Conservation (phyloP, 176 grass and related monocot species). For the bread wheat (Triticum aestivum) region DNA sequence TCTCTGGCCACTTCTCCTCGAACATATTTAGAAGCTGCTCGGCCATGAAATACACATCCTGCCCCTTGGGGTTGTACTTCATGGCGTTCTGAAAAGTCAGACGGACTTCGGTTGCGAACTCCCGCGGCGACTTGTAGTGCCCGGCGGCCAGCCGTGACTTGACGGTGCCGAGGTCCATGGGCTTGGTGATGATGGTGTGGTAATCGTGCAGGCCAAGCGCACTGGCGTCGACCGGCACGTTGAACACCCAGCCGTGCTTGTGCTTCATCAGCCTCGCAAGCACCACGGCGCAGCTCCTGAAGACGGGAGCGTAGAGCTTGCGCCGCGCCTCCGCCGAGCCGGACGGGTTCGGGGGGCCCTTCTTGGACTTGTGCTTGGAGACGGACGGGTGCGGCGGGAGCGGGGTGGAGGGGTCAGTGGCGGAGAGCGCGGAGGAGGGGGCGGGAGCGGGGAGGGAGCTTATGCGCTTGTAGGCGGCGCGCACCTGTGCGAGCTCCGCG, state of each 20-base stretch:
- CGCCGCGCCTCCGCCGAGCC: slow-evolving; percentile 41
- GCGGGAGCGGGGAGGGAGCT: slow-evolving; percentile 35
- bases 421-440: slow-evolving; percentile 57
- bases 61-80: slow-evolving; percentile 78
- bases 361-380: slow-evolving; percentile 71
- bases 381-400: slow-evolving; percentile 36
- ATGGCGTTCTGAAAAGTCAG: slow-evolving; percentile 90
- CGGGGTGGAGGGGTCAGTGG: slow-evolving; percentile 60
- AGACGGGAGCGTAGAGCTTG: slow-evolving; percentile 56
- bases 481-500: slow-evolving; percentile 55
- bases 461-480: slow-evolving; percentile 45
- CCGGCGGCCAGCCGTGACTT: slow-evolving; percentile 52
- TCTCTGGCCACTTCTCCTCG: slow-evolving; percentile 59
- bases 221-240: slow-evolving; percentile 76
- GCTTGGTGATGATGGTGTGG: slow-evolving; percentile 68
- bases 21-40: slow-evolving; percentile 67
- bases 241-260: slow-evolving; percentile 79
- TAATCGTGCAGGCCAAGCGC: slow-evolving; percentile 80
- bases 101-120: slow-evolving; percentile 66
- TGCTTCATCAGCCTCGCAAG: slow-evolving; percentile 82
- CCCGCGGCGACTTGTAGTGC: slow-evolving; percentile 54
- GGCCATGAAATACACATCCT: slow-evolving; percentile 72
- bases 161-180: slow-evolving; percentile 92
- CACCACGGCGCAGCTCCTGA: slow-evolving; percentile 56
- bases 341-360: slow-evolving; percentile 27